phyloP scores from a whole-genome alignment of 805 yeast species.

The Candida golubevii region DNA sequence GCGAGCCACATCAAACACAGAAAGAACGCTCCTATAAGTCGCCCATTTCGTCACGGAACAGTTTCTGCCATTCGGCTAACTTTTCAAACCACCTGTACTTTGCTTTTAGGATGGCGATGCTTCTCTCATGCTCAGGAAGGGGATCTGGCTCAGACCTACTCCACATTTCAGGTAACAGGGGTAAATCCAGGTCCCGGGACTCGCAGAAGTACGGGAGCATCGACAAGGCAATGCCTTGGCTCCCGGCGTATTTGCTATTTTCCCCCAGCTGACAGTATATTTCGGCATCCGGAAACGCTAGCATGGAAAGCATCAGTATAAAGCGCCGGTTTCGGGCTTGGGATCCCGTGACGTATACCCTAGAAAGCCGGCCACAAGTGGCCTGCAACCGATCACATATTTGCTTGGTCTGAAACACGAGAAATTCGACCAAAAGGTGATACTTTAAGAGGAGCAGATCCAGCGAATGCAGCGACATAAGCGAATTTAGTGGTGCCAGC shows the following conservation, averaged over 20 bases:
- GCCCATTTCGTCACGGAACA: constrained; percentile 6
- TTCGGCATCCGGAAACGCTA: constrained; percentile 6
- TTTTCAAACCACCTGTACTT: constrained; percentile 8
- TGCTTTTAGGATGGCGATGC: not conserved
- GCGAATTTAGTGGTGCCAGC: not conserved
- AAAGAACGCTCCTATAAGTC: not conserved
- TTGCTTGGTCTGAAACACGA: constrained; percentile 47
- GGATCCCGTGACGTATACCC: constrained; percentile 48
- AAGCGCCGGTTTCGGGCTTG: constrained; percentile 42
- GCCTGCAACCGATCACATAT: constrained; percentile 25
- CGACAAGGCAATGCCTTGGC: constrained; percentile 7
- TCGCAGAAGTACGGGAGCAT: constrained; percentile 1
- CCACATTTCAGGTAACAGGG: not conserved
- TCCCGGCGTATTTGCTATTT: constrained; percentile 7
- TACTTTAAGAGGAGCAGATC: constrained; percentile 39
- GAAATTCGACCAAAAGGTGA: constrained; percentile 45
- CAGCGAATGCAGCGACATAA: constrained; percentile 20
- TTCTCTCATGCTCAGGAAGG: not conserved
- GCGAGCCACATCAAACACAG: no score
- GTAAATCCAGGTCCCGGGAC: not conserved
- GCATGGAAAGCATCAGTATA: constrained; percentile 5
- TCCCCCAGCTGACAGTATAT: not conserved
- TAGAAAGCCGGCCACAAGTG: constrained; percentile 21
- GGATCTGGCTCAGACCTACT: not conserved
- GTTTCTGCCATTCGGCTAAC: constrained; percentile 13